Evolutionary conservation across 257 asterid species (phyloP).

Genomic region (Solanum piurae): DNA sequence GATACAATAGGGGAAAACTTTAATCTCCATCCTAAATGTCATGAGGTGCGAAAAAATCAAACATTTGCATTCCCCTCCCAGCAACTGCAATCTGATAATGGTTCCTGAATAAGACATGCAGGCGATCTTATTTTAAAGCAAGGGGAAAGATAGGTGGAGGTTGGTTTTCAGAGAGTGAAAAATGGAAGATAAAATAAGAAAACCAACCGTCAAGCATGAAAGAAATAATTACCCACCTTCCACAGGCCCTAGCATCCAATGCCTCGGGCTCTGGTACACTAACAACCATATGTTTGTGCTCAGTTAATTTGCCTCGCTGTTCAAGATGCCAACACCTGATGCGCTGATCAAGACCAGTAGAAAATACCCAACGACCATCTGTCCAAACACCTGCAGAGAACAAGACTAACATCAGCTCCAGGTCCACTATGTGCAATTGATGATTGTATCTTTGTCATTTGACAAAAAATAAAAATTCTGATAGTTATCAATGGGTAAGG

Average conservation of each 20-base stretch:
- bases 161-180: neutral
- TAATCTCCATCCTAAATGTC: constrained; percentile 2
- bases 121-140: neutral
- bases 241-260: constrained; percentile 52
- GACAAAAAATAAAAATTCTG: neutral
- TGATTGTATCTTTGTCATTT: neutral
- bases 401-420: neutral
- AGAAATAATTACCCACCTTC: constrained; percentile 34
- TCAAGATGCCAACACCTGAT: constrained; percentile 68
- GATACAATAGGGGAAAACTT: neutral
- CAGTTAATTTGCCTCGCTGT: constrained; percentile 34
- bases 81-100: constrained; percentile 78
- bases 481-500: neutral
- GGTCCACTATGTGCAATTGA: neutral
- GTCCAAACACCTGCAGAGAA: constrained; percentile 71
- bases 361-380: constrained; percentile 80
- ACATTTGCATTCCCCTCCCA: constrained; percentile 97
- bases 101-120: constrained; percentile 30
- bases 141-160: neutral
- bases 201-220: neutral
- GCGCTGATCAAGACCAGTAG: constrained; percentile 93
- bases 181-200: neutral
- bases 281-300: constrained; percentile 48
- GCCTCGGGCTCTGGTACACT: constrained; percentile 98
- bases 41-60: constrained; percentile 40